phyloP scores from a whole-genome alignment of 2,329 filamentous ascomycete genomes.

The Penicillium sclerotiorum region DNA sequence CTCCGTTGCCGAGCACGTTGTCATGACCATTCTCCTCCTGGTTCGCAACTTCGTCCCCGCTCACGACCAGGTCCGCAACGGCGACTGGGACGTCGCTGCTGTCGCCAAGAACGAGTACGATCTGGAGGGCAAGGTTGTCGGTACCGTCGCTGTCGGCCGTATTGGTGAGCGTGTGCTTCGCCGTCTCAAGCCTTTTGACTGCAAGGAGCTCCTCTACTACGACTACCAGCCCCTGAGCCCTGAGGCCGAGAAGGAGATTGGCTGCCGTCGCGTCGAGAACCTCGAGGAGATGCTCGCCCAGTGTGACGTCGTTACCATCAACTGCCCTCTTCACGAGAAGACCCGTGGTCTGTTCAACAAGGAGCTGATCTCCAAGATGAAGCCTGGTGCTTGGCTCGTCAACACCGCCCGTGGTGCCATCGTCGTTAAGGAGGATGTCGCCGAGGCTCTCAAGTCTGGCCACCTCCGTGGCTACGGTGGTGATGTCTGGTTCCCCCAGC shows the following conservation, averaged over 20 bases:
- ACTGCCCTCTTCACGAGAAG: slow-evolving; percentile 99
- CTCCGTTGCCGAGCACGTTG: slow-evolving; percentile 96
- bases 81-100: slow-evolving; percentile 93
- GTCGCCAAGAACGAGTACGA: slow-evolving; percentile 99
- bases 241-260: slow-evolving; percentile 93
- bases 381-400: slow-evolving; percentile 93
- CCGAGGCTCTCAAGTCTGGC: slow-evolving; percentile 85
- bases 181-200: slow-evolving; percentile 95
- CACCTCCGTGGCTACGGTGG: slow-evolving; percentile 62
- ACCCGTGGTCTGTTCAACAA: slow-evolving; percentile 97
- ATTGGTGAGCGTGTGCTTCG: slow-evolving; percentile 98
- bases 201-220: slow-evolving; percentile 99
- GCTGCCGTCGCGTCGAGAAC: slow-evolving; percentile 81
- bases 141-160: slow-evolving; percentile 94
- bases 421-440: slow-evolving; percentile 98
- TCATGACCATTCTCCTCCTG: slow-evolving; percentile 97
- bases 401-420: slow-evolving; percentile 99
- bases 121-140: slow-evolving; percentile 95
- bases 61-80: slow-evolving; percentile 85
- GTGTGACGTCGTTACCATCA: slow-evolving; percentile 98
- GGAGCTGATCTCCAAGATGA: slow-evolving; percentile 98
- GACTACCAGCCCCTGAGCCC: slow-evolving; percentile 93
- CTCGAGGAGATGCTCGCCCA: slow-evolving; percentile 93
- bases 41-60: slow-evolving; percentile 98
- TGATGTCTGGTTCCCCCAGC: slow-evolving; percentile 88